Evolutionary conservation across 73 alveolate genomes (phyloP).

Genomic region (Tetrahymena malaccensis): DNA sequence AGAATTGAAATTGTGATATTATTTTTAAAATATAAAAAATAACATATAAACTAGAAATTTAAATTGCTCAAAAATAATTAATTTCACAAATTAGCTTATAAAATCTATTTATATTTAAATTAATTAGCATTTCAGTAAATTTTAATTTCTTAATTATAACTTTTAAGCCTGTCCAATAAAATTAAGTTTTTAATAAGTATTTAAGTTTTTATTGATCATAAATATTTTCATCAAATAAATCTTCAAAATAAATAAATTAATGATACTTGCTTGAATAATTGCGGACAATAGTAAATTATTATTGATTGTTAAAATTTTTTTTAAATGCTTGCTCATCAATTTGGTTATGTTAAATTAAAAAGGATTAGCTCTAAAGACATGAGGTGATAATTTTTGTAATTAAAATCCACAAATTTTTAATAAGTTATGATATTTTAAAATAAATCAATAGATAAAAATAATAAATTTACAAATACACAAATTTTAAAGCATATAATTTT

Average conservation of each 20-base stretch:
- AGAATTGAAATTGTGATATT: no score
- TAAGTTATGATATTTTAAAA: neutral
- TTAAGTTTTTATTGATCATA: neutral
- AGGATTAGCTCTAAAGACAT: neutral
- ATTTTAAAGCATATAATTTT: neutral
- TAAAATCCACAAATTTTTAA: neutral
- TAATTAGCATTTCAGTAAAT: neutral
- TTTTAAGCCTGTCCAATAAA: neutral
- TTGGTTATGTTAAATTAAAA: no score
- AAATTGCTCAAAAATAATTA: neutral
- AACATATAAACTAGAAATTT: no score
- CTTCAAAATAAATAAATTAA: no score
- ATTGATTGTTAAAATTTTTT: no score
- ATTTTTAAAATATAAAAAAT: no score
- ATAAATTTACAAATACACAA: neutral
- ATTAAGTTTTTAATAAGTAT: neutral
- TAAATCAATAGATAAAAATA: neutral
- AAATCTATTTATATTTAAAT: no score
- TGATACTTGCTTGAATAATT: no score
- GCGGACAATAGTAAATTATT: neutral
- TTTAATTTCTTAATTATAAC: neutral
- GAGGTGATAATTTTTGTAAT: neutral
- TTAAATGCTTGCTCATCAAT: no score
- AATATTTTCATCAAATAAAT: neutral
- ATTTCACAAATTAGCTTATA: neutral